These are phyloP conservation scores for Suillus lakei DNA, from an alignment of 768 basidiomycete species.

Conservation along the genomic window DNA sequence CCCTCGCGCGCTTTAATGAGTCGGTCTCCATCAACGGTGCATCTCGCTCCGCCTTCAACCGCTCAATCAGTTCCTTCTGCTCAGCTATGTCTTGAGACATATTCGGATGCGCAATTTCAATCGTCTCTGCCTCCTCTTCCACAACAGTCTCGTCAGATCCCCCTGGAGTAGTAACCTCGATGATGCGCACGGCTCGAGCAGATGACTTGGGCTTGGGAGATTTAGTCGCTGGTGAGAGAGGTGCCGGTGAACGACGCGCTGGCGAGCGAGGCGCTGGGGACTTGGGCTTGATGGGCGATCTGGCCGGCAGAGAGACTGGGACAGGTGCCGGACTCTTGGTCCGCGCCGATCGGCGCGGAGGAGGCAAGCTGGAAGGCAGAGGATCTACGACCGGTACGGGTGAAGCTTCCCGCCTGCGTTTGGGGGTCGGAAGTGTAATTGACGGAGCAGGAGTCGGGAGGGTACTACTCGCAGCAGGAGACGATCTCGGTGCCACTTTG, in stretches of 20 bases:
- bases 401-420: conserved; percentile 70
- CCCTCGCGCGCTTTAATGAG: conserved; percentile 52
- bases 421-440: conserved; percentile 51
- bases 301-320: conserved; percentile 14
- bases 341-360: conserved; percentile 50
- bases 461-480: conserved; percentile 33
- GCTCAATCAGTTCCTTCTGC: conserved; percentile 76
- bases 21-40: conserved; percentile 30
- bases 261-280: conserved; percentile 38
- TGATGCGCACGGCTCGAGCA: conserved; percentile 25
- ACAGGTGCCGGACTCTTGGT: conserved; percentile 44
- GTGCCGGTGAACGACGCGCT: conserved; percentile 30
- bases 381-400: conserved; percentile 30
- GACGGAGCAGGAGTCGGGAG: conserved; percentile 41
- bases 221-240: conserved; percentile 41
- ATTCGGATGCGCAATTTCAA: conserved; percentile 64
- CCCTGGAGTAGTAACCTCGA: conserved; percentile 48
- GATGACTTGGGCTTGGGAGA: conserved; percentile 36
- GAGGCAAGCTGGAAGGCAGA: conserved; percentile 36
- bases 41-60: conserved; percentile 69
- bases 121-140: conserved; percentile 64
- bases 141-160: conserved; percentile 68
- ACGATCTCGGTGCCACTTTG: conserved; percentile 32
- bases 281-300: conserved; percentile 27
- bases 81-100: conserved; percentile 76